A percentile compares a stretch with the other conserved stretches of the same genome.
Conservation (phyloP, 371 early-diverging fungal species). For the Saksenaea oblongispora region DNA sequence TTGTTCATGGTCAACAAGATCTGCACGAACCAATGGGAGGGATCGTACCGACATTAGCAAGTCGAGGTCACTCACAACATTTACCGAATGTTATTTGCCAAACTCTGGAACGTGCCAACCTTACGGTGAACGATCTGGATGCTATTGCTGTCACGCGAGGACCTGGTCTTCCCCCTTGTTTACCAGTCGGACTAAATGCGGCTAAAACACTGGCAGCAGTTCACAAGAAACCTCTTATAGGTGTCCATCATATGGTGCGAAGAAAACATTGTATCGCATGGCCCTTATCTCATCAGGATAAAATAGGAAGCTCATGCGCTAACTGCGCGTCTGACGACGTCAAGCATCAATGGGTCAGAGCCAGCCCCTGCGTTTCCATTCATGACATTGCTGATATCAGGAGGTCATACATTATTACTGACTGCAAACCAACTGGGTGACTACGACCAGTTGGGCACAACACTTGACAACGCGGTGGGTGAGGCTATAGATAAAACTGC, state of each 20-base stretch:
- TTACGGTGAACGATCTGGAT: conserved; percentile 66
- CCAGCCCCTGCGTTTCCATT: conserved; percentile 70
- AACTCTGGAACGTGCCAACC: conserved; percentile 59
- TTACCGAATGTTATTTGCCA: conserved; percentile 68
- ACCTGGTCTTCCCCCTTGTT: conserved; percentile 77
- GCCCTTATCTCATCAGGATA: neutral
- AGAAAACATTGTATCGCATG: neutral
- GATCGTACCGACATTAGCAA: conserved; percentile 79
- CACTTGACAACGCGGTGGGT: conserved; percentile 80
- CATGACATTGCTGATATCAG: conserved; percentile 75
- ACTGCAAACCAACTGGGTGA: conserved; percentile 65
- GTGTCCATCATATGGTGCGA: conserved; percentile 85
- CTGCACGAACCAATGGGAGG: conserved; percentile 83
- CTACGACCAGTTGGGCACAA: conserved; percentile 68
- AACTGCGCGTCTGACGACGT: conserved; percentile 60
- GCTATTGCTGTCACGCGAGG: conserved; percentile 84
- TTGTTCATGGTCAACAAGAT: conserved; percentile 66
- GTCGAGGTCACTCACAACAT: conserved; percentile 67
- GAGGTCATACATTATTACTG: conserved; percentile 80
- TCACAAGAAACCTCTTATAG: conserved; percentile 67
- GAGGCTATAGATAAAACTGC: conserved; percentile 86
- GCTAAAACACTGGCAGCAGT: conserved; percentile 82
- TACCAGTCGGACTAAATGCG: conserved; percentile 79
- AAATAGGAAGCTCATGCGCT: conserved; percentile 73
- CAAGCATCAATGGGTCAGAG: conserved; percentile 1